A percentile compares a stretch with the other conserved stretches of the same genome.
Conservation (phyloP, 176 grass and related monocot genomes). For the Carex myosuroides region DNA sequence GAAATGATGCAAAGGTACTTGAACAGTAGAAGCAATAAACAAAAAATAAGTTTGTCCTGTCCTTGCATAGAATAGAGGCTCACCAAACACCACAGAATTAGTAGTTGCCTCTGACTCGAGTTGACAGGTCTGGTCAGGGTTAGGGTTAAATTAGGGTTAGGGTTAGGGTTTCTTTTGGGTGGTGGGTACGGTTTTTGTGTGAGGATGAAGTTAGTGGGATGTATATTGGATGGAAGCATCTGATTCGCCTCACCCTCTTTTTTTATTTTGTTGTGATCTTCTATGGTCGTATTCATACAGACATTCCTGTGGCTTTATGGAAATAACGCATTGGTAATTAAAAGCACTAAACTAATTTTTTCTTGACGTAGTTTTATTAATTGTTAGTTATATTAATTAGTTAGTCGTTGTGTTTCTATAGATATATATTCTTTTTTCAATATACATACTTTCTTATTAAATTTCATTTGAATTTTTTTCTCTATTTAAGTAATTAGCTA, state of each 20-base stretch:
- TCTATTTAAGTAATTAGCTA: neutral
- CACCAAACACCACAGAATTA: constrained; percentile 15
- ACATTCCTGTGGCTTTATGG: neutral
- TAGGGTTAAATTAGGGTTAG: constrained; percentile 50
- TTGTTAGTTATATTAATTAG: neutral
- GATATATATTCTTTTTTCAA: neutral
- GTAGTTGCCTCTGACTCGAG: constrained; percentile 7
- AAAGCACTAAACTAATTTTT: neutral
- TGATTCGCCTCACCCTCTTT: constrained; percentile 47
- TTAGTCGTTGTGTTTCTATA: neutral
- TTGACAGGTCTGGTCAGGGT: constrained; percentile 33
- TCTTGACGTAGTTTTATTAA: neutral
- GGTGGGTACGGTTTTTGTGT: constrained; percentile 23
- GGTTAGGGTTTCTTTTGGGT: constrained; percentile 60
- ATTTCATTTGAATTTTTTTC: neutral
- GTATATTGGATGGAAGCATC: constrained; percentile 52
- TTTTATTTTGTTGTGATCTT: constrained; percentile 14
- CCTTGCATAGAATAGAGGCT: neutral
- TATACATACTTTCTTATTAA: neutral
- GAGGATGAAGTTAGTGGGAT: constrained; percentile 36
- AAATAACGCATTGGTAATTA: neutral
- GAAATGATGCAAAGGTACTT: constrained; percentile 8
- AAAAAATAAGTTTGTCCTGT: constrained; percentile 19
- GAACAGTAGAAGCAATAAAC: constrained; percentile 22
- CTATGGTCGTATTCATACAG: neutral